Percentiles rank a stretch among this genome's conserved stretches.
Conservation (phyloP, 495 filamentous ascomycete genomes). For the Pseudoneurospora amorphoporcata region DNA sequence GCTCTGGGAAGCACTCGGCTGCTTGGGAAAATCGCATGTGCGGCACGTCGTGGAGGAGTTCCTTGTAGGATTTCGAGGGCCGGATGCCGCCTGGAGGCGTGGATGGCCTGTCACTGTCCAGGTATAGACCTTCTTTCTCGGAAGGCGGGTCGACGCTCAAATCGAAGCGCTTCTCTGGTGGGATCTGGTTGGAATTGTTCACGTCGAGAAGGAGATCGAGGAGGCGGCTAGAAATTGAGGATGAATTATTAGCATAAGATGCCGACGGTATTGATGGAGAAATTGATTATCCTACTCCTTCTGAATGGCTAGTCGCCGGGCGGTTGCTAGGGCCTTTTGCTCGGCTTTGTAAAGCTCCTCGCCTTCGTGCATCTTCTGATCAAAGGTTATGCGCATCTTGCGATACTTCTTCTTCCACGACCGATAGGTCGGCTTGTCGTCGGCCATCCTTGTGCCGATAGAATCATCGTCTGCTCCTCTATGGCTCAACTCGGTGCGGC, state of each 20-base stretch:
- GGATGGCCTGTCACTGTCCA: constrained; percentile 21
- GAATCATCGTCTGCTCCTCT: constrained; percentile 24
- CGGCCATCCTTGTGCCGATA: constrained; percentile 23
- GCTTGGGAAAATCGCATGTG: constrained; percentile 29
- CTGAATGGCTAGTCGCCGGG: constrained; percentile 70
- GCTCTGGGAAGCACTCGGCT: constrained; percentile 26
- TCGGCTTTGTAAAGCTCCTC: constrained; percentile 69
- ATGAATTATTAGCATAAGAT: constrained; percentile 2
- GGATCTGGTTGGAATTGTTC: constrained; percentile 67
- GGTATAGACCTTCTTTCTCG: constrained; percentile 18
- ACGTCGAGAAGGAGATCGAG: constrained; percentile 80
- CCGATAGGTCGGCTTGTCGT: constrained; percentile 29
- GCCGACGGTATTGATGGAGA: constrained; percentile 4
- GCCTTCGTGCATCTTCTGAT: constrained; percentile 68
- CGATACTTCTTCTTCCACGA: constrained; percentile 83
- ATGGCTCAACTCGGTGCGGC: constrained; percentile 11
- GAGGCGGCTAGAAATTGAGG: constrained; percentile 43
- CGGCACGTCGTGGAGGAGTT: constrained; percentile 31
- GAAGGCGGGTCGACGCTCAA: constrained; percentile 52
- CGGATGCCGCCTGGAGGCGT: constrained; percentile 16
- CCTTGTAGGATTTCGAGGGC: constrained; percentile 26
- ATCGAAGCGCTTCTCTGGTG: constrained; percentile 59
- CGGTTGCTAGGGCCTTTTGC: constrained; percentile 62
- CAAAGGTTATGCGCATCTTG: constrained; percentile 81
- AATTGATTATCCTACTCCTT: constrained; percentile 48